A percentile compares a stretch with the other conserved stretches of the same genome.
phyloP scores from a whole-genome alignment of 352 stramenopile species.

The Blastocystis sp. region DNA sequence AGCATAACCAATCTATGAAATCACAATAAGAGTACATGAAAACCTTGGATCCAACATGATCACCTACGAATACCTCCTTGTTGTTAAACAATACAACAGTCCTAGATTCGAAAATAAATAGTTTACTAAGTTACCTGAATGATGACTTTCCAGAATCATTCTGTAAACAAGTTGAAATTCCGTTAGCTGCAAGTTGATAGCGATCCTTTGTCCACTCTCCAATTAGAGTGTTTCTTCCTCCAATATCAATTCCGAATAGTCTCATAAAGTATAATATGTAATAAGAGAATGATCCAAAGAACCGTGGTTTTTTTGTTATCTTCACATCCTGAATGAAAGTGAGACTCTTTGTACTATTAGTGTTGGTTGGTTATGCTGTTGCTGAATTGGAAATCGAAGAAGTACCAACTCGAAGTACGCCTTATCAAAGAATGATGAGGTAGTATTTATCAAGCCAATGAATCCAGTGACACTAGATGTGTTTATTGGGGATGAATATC shows the following conservation, averaged over 20 bases:
- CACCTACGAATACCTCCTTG: background rate
- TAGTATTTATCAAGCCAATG: slow-evolving; percentile 21
- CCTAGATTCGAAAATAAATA: background rate
- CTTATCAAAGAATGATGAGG: background rate
- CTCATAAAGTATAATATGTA: background rate
- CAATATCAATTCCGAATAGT: background rate
- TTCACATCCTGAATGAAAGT: background rate
- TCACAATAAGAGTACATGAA: background rate
- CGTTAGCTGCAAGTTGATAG: background rate
- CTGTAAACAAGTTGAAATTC: background rate
- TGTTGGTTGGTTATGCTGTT: background rate
- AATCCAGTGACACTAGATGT: background rate
- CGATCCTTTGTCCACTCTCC: background rate
- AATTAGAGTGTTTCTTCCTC: background rate
- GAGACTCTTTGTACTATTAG: too few species aligned
- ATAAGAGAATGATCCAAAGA: too few species aligned
- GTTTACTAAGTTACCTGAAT: background rate
- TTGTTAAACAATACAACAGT: background rate
- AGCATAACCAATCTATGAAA: background rate
- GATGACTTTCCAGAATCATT: background rate
- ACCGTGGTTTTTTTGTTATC: background rate
- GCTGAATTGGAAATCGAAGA: background rate
- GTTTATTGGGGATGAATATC: slow-evolving; percentile 12
- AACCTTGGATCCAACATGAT: background rate
- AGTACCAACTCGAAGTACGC: background rate